Conservation (phyloP, 768 basidiomycete species). For the Psilocybe cubensis region DNA sequence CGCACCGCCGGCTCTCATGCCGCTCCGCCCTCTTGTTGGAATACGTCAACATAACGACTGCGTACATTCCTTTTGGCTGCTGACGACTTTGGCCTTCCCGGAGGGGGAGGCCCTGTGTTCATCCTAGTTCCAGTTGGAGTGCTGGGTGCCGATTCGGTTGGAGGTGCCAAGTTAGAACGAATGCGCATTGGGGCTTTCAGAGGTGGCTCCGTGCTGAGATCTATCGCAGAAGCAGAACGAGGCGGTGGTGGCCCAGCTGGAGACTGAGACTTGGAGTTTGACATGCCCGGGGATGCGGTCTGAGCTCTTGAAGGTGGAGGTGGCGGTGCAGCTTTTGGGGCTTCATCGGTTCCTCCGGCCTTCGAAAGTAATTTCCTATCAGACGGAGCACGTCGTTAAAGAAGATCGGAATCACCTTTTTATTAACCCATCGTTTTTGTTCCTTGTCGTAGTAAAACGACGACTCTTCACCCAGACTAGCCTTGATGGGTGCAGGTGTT, state of each 20-base stretch:
- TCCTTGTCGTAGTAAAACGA: conserved; percentile 94
- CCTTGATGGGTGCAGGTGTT: conserved; percentile 76
- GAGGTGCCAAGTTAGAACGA: conserved; percentile 68
- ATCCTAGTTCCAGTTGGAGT: conserved; percentile 49
- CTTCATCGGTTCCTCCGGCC: conserved; percentile 57
- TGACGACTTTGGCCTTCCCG: conserved; percentile 57
- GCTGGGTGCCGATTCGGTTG: conserved; percentile 49
- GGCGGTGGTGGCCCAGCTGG: conserved; percentile 41
- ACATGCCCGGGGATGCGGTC: conserved; percentile 78
- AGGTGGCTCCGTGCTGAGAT: conserved; percentile 56
- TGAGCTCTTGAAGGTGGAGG: conserved; percentile 87
- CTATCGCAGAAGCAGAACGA: conserved; percentile 68
- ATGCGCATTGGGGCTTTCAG: conserved; percentile 56
- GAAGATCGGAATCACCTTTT: conserved; percentile 59
- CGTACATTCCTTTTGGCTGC: conserved; percentile 78
- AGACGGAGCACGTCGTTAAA: background rate
- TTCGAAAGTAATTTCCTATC: too few relatives aligned
- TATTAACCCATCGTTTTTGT: conserved; percentile 96
- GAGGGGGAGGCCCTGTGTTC: conserved; percentile 54
- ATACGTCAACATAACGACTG: conserved; percentile 90
- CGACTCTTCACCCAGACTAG: conserved; percentile 90
- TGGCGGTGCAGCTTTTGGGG: conserved; percentile 57
- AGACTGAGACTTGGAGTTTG: conserved; percentile 31
- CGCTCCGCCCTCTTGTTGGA: conserved; percentile 54
- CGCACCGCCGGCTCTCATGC: conserved; percentile 18